These are phyloP conservation scores for Elsinoe batatas DNA, from an alignment of 2,329 filamentous ascomycete genomes.

Conservation along the genomic window DNA sequence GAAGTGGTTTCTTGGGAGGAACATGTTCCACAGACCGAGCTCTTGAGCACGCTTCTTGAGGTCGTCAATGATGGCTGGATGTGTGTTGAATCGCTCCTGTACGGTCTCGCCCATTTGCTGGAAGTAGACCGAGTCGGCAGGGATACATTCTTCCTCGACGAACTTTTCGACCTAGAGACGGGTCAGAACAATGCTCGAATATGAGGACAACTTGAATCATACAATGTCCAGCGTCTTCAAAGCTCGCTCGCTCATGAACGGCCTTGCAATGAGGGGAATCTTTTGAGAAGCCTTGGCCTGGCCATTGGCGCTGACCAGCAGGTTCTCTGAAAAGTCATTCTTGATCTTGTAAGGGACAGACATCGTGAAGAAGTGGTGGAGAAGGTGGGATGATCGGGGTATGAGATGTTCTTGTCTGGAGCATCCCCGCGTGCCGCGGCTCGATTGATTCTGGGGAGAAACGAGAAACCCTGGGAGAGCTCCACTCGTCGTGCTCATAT, in stretches of 20 bases:
- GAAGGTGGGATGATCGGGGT: not conserved
- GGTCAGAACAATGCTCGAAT: too few relatives aligned
- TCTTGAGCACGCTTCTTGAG: constrained; percentile 75
- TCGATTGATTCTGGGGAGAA: not conserved
- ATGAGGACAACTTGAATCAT: too few relatives aligned
- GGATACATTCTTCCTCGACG: constrained; percentile 79
- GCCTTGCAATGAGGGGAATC: constrained; percentile 49
- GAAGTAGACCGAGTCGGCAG: constrained; percentile 66
- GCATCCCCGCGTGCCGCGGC: constrained; percentile 6
- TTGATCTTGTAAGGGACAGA: constrained; percentile 24
- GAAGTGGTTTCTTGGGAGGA: constrained; percentile 90
- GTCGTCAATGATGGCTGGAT: constrained; percentile 76
- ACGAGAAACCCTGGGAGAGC: not conserved
- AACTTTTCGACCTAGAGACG: constrained; percentile 69
- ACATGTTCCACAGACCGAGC: constrained; percentile 96
- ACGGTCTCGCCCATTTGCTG: constrained; percentile 67
- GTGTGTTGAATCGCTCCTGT: constrained; percentile 64
- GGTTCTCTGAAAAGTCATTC: constrained; percentile 25
- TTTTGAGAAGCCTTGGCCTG: constrained; percentile 41
- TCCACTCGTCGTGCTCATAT: not conserved
- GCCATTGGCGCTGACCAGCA: constrained; percentile 21
- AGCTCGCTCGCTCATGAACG: constrained; percentile 71
- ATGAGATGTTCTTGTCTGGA: not conserved
- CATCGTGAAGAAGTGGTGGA: not conserved
- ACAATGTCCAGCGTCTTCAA: constrained; percentile 72